These are phyloP conservation scores for Zygoascus ofunaensis DNA, from an alignment of 805 yeast species.

Conservation along the genomic window DNA sequence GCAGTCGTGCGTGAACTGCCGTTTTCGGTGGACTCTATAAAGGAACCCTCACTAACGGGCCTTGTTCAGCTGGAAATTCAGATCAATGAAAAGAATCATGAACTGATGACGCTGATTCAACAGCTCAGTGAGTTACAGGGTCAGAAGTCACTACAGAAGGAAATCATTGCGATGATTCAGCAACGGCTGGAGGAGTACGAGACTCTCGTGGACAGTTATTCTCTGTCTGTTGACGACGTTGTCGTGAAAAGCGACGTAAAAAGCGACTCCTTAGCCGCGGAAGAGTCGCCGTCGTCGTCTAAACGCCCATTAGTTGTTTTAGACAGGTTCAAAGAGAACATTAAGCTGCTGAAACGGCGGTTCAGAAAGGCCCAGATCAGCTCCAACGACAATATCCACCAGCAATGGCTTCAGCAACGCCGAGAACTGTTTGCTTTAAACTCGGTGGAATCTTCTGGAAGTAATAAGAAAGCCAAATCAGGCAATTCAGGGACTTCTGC, in stretches of 20 bases:
- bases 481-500: neutral
- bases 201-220: conserved; percentile 9
- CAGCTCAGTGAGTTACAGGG: conserved; percentile 9
- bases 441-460: neutral
- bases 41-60: no score
- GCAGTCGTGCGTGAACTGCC: no score
- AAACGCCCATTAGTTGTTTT: conserved; percentile 11
- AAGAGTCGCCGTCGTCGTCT: neutral
- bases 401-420: conserved; percentile 14
- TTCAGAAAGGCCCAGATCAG: conserved; percentile 20
- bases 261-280: no score
- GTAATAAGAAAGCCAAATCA: neutral
- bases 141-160: conserved; percentile 10
- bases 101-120: conserved; percentile 12
- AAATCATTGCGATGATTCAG: conserved; percentile 17
- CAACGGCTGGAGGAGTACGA: conserved; percentile 12
- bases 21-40: no score
- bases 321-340: conserved; percentile 15
- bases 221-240: conserved; percentile 7
- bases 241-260: neutral
- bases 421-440: conserved; percentile 13
- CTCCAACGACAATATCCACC: conserved; percentile 15
- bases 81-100: conserved; percentile 12
- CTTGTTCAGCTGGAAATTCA: no score
- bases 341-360: conserved; percentile 9